Base-by-base conservation (phyloP, 1,284 basidiomycete species). In the Trametes versicolor region DNA sequence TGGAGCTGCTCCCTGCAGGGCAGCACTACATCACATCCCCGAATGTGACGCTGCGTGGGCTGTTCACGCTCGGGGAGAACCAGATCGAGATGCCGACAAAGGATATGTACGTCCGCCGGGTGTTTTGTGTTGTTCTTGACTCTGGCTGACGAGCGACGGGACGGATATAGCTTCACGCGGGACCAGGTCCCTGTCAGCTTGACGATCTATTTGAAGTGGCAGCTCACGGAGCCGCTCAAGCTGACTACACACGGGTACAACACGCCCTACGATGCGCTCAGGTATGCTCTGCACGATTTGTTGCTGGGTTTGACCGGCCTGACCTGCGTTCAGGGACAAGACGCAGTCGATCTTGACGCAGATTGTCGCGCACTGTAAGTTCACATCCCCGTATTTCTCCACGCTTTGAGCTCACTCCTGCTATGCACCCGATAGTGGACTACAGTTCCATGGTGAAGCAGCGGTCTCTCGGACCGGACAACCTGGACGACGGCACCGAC, bases 51-150 rank as follows among this genome's bases (percentile, higher is more conserved):
- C 78, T 94, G 10, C 89, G 92, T 63, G 91, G 91, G 8, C 70
- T 93, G 29, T 94, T 87, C 75, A 92, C 92, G 2, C 83, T 90
- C 0, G 92, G 92, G 25, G 92, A 94, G 74, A 92, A 90, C 71
- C 92, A 94, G 76, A 76, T 92, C 34, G 92, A 93, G 76, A 90
- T 93, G 88, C 90, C 91, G 3, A 93, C 92, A 9, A 93, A 93
- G 76, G 91, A 93, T 69, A 92, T 93, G 90, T 91, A 68, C 71
- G 87, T 77, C 13, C 41, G 6, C 21, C 62, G 29, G 29, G 29
- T 32, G 29, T 32, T 32, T 32, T 61, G 47, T 64, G 49, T 21
- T 61, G 32, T 43, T 37, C 32, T 53, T 8, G 12, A 23, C 23
- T 12, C 37, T 32, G 32, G n/a, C 39, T 45, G 49, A 58, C 34